These are phyloP conservation scores for Ilex paraguariensis DNA, from an alignment of 305 asterid species.

Conservation along the genomic window DNA sequence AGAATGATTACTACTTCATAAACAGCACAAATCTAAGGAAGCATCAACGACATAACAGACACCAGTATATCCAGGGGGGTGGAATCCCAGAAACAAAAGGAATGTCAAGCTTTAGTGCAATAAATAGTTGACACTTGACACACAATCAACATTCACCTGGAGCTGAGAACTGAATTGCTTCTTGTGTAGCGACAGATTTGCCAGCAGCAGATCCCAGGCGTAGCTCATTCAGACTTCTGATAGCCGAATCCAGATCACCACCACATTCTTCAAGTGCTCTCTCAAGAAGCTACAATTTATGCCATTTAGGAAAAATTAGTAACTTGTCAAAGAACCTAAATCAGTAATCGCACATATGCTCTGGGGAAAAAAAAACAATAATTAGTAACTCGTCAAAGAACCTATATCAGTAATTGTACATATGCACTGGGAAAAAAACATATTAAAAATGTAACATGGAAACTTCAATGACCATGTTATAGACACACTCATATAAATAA, in stretches of 20 bases:
- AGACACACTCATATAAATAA: too few relatives aligned
- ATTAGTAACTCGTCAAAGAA: background rate
- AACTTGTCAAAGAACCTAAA: background rate
- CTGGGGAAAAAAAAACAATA: too few relatives aligned
- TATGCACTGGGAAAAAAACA: too few relatives aligned
- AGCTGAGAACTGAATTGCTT: slow-evolving; percentile 26
- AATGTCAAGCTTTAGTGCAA: background rate
- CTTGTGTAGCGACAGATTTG: slow-evolving; percentile 38
- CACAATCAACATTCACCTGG: slow-evolving; percentile 31
- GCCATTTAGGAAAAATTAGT: background rate
- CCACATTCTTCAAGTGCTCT: slow-evolving; percentile 67
- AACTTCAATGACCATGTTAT: too few relatives aligned
- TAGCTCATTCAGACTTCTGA: slow-evolving; percentile 73
- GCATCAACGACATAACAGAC: background rate
- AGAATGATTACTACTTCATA: too few relatives aligned
- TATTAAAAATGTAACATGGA: too few relatives aligned
- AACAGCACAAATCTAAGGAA: background rate
- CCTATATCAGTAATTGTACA: too few relatives aligned
- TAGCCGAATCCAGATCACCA: slow-evolving; percentile 79
- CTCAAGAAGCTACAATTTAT: slow-evolving; percentile 55
- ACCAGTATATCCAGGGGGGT: too few relatives aligned
- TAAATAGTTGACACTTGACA: background rate
- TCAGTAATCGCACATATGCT: too few relatives aligned
- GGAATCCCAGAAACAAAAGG: too few relatives aligned
- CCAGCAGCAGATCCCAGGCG: slow-evolving; percentile 37